Evolutionary conservation across 768 basidiomycete genomes (phyloP).

Genomic region (Tephrocybe sp.): DNA sequence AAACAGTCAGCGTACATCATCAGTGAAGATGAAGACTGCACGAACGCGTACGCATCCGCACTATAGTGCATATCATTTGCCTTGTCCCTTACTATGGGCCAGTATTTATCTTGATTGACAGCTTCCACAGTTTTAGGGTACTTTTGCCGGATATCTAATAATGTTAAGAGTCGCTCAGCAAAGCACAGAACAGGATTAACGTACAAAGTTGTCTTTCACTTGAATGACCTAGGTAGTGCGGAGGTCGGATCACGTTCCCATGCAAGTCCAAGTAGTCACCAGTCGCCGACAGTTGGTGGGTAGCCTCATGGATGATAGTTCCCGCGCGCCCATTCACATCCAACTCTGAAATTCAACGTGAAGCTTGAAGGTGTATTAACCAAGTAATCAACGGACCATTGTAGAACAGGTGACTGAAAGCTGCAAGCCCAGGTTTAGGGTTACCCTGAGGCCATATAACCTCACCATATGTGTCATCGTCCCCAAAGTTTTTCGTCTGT

Average conservation of each 20-base stretch:
- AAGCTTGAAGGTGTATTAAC: neutral
- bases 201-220: neutral
- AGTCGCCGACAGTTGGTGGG: neutral
- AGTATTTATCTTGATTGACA: neutral
- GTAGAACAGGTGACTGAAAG: neutral
- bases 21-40: neutral
- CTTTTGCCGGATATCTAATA: neutral
- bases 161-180: neutral
- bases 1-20: neutral
- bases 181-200: neutral
- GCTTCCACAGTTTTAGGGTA: neutral
- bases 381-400: neutral
- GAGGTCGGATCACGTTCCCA: neutral
- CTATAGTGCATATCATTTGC: neutral
- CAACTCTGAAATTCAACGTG: neutral
- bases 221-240: neutral
- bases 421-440: neutral
- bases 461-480: neutral
- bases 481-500: neutral
- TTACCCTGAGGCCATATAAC: neutral
- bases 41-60: neutral
- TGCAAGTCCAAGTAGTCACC: neutral
- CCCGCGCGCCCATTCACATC: neutral
- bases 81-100: neutral
- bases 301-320: neutral